Evolutionary conservation across 1,284 basidiomycete genomes (phyloP).

Genomic region (Malassezia obtusa): DNA sequence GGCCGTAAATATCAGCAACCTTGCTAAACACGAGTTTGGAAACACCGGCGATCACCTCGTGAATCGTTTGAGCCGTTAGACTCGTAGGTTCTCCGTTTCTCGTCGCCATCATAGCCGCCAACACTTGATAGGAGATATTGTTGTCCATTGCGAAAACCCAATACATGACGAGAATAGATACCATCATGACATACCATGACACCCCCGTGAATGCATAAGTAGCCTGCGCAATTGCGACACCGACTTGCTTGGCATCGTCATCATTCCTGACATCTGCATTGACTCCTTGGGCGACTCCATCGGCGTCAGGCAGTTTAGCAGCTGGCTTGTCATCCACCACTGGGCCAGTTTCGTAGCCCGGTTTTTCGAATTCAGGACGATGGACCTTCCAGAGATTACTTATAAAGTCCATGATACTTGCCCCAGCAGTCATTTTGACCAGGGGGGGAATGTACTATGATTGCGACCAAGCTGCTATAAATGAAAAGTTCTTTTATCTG

Average conservation of each 20-base stretch:
- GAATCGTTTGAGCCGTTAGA: slow-evolving; percentile 11
- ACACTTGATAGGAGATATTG: neutral
- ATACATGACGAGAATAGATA: slow-evolving; percentile 1
- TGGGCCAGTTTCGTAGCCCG: too few species aligned
- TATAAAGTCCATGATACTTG: neutral
- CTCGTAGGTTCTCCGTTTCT: neutral
- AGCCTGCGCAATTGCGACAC: slow-evolving; percentile 14
- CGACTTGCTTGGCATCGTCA: slow-evolving; percentile 13
- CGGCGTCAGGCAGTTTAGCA: neutral
- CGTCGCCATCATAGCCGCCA: neutral
- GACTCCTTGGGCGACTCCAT: neutral
- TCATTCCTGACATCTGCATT: neutral
- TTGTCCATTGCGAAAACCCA: slow-evolving; percentile 13
- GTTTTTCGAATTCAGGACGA: slow-evolving; percentile 7
- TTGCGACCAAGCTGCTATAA: too few species aligned
- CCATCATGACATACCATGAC: slow-evolving; percentile 10
- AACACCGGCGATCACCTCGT: slow-evolving; percentile 43
- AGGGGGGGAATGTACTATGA: too few species aligned
- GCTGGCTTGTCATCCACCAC: neutral
- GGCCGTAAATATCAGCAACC: slow-evolving; percentile 45
- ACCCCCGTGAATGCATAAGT: slow-evolving; percentile 9
- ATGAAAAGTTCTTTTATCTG: too few species aligned
- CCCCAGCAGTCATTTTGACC: neutral
- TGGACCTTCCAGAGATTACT: slow-evolving; percentile 13
- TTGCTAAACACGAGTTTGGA: slow-evolving; percentile 45